Base-by-base conservation (phyloP, 2,329 filamentous ascomycete genomes). In the Penicillium sp. region DNA sequence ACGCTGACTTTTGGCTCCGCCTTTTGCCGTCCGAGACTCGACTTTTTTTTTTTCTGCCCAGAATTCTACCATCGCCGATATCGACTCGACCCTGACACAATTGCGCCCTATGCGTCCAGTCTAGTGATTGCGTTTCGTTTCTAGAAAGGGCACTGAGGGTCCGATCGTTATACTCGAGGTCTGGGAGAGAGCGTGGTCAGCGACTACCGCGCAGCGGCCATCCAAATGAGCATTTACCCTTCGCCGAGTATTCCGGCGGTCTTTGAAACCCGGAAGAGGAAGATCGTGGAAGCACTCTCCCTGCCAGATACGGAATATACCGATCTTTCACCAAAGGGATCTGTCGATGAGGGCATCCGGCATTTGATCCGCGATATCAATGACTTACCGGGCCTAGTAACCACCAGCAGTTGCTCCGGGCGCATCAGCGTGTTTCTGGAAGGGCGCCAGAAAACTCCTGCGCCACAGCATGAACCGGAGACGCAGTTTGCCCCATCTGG, bases 351-450 rank as follows among this genome's bases (percentile, higher is more conserved):
- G 33, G 84, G 81, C 1, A 89, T 97, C 51, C 78, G 83, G 32
- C 75, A 82, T 15, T 72, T 96, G 38, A 89, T 97, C 45, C 75
- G 77, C 35, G 80, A 85, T 51, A 84, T 97, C 62, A 97, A 97
- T 65, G 63, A 57, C 1, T 60, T 84, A 4, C 77, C 82, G 1
- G 88, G 87, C 1, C 78, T 90, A 27, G 88, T 94, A 21, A 96
- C 91, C 2, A 96, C 90, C 2, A 95, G 89, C 67, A 95, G 89
- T 65, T 97, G 91, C 63, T 86, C 88, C 2, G 91, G 91, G 1
- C 76, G 91, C 36, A 79, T 94, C 32, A 90, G 86, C 50, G 86
- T 96, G 3, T 97, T 94, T 58, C 72, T 94, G 1, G 91, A 96
- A 68, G 90, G 90, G 1, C 71, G 70, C 30, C 84, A 80, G 56